Percentiles rank a stretch among this genome's conserved stretches.
phyloP scores from a whole-genome alignment of 768 basidiomycete genomes.

The Tricholoma flavovirens region DNA sequence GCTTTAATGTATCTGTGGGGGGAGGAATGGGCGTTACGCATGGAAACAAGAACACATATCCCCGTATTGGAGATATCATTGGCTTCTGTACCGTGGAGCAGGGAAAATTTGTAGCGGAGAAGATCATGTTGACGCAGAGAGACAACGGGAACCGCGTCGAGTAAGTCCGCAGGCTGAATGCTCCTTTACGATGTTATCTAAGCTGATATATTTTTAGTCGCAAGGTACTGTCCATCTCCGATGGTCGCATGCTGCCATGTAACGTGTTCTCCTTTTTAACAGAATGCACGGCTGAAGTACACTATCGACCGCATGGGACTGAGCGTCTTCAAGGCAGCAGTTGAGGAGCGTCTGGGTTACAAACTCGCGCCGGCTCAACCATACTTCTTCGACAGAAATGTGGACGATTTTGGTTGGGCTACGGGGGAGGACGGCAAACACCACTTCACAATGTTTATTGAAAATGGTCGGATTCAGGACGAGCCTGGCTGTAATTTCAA shows the following conservation, averaged over 20 bases:
- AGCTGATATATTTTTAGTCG: slow-evolving; percentile 34
- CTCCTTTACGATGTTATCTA: not conserved
- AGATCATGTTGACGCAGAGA: slow-evolving; percentile 88
- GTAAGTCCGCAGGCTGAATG: slow-evolving; percentile 40
- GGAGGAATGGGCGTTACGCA: slow-evolving; percentile 99
- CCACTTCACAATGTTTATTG: slow-evolving; percentile 92
- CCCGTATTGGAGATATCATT: slow-evolving; percentile 78
- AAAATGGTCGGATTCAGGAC: slow-evolving; percentile 97
- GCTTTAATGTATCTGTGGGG: slow-evolving; percentile 92
- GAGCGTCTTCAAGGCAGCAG: slow-evolving; percentile 79
- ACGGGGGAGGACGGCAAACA: slow-evolving; percentile 82
- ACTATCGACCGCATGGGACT: slow-evolving; percentile 96
- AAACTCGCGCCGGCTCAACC: slow-evolving; percentile 64
- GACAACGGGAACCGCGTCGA: slow-evolving; percentile 95
- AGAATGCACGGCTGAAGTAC: slow-evolving; percentile 92
- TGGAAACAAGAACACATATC: slow-evolving; percentile 98
- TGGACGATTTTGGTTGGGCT: slow-evolving; percentile 94
- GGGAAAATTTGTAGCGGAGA: slow-evolving; percentile 82
- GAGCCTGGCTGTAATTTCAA: slow-evolving; percentile 89
- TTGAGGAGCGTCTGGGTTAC: slow-evolving; percentile 85
- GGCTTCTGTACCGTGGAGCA: slow-evolving; percentile 92
- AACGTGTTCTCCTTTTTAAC: slow-evolving; percentile 4
- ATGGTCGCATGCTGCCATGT: not conserved
- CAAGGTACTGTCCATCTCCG: slow-evolving; percentile 33
- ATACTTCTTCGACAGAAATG: slow-evolving; percentile 80